A percentile compares a stretch with the other conserved stretches of the same genome.
Conservation (phyloP, 2,329 filamentous ascomycete genomes). For the Dothiorella sarmentorum region DNA sequence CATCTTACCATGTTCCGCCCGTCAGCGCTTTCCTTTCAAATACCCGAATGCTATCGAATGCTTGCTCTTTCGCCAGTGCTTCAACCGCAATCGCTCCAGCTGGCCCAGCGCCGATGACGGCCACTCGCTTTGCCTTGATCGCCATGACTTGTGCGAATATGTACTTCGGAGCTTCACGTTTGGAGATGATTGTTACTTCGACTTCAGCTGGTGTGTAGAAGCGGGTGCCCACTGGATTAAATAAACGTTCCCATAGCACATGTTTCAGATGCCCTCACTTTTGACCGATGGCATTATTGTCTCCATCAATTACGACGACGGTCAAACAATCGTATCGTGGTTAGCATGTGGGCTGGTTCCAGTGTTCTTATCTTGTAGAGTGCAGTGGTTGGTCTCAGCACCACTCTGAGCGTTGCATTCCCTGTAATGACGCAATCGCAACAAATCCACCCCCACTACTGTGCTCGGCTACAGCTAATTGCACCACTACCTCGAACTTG, state of each 20-base stretch:
- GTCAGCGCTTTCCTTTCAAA: slow-evolving; percentile 59
- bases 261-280: no score
- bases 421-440: slow-evolving; percentile 3
- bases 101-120: slow-evolving; percentile 60
- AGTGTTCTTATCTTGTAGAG: background rate
- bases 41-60: slow-evolving; percentile 57
- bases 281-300: background rate
- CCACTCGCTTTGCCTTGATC: slow-evolving; percentile 35
- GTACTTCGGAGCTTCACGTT: no score
- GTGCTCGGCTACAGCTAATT: no score
- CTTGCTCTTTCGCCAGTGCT: slow-evolving; percentile 56
- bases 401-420: background rate
- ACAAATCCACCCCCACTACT: background rate
- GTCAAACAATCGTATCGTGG: background rate
- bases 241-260: no score
- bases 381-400: background rate
- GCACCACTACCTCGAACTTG: no score
- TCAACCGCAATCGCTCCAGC: slow-evolving; percentile 59
- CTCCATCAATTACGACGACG: background rate
- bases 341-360: background rate
- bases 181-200: no score
- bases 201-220: no score
- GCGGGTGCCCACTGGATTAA: no score
- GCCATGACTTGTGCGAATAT: no score
- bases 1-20: slow-evolving; percentile 60